Evolutionary conservation across 2,329 filamentous ascomycete genomes (phyloP).

Genomic region (Beauveria scarabaeidicola): DNA sequence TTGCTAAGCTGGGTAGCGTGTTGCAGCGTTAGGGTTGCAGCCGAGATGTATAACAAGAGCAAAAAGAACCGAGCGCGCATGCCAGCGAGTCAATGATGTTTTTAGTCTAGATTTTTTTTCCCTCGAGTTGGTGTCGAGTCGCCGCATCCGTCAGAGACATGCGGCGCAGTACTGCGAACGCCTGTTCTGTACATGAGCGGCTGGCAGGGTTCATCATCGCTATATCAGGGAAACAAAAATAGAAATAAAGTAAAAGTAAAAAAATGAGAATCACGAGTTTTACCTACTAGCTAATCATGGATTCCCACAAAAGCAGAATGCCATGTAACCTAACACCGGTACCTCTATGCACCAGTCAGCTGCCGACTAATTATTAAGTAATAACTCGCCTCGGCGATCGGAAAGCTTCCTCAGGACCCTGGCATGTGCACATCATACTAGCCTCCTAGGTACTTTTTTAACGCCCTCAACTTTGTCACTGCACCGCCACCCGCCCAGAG

Average conservation of each 20-base stretch:
- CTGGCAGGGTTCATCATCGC: not conserved
- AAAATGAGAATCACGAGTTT: not conserved
- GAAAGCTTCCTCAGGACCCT: not conserved
- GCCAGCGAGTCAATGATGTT: not conserved
- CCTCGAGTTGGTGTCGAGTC: not conserved
- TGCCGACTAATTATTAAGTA: not conserved
- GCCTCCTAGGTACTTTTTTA: not conserved
- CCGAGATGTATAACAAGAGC: not conserved
- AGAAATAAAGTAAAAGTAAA: not conserved
- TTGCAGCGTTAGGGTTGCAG: not conserved
- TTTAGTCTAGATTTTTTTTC: not conserved
- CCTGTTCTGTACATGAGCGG: not conserved
- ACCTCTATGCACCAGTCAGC: not conserved
- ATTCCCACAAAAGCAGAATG: not conserved
- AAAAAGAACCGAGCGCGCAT: not conserved
- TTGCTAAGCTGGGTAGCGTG: not conserved
- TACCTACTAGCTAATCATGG: too few relatives aligned
- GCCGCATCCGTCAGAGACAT: conserved; percentile 4
- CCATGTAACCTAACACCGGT: not conserved
- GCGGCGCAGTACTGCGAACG: not conserved
- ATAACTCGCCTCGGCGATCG: conserved; percentile 5
- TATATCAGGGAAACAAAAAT: not conserved
- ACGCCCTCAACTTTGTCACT: not conserved
- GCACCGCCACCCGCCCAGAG: not conserved
- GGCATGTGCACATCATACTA: too few relatives aligned